Conservation (phyloP, 129 eudicot genomes). For the Lactuca sativa region DNA sequence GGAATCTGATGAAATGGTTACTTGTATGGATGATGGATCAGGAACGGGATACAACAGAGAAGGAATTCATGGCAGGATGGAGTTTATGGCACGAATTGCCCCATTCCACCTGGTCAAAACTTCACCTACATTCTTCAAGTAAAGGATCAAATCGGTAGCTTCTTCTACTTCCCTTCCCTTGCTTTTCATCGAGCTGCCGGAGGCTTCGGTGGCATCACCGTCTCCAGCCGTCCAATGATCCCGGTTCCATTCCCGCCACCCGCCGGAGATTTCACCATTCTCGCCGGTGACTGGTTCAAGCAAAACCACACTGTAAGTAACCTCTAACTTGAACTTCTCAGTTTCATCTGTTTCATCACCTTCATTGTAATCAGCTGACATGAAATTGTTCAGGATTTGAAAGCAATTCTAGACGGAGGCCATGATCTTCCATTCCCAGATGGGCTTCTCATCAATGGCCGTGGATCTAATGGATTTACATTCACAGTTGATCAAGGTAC, state of each 20-base stretch:
- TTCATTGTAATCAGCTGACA: not conserved
- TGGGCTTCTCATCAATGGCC: constrained; percentile 76
- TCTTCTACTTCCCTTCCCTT: constrained; percentile 64
- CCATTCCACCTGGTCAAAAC: constrained; percentile 66
- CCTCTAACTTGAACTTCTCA: not conserved
- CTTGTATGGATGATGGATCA: constrained; percentile 25
- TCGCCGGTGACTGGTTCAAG: constrained; percentile 72
- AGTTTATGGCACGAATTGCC: constrained; percentile 72
- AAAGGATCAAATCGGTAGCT: constrained; percentile 69
- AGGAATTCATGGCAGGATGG: constrained; percentile 84
- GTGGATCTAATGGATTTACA: constrained; percentile 47
- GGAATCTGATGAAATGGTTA: not conserved
- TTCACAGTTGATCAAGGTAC: constrained; percentile 69
- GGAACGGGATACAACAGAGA: constrained; percentile 67
- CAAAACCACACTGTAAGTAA: constrained; percentile 58
- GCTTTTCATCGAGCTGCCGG: constrained; percentile 67
- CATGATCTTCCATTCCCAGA: constrained; percentile 69
- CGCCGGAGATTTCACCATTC: constrained; percentile 49
- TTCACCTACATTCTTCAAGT: constrained; percentile 59
- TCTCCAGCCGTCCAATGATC: constrained; percentile 54
- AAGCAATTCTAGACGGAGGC: constrained; percentile 56
- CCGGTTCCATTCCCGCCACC: constrained; percentile 71
- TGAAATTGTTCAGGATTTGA: constrained; percentile 41
- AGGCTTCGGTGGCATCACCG: constrained; percentile 50
- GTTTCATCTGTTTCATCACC: not conserved